Evolutionary conservation across 768 basidiomycete species (phyloP).

Genomic region (Candolleomyces aberdarensis): DNA sequence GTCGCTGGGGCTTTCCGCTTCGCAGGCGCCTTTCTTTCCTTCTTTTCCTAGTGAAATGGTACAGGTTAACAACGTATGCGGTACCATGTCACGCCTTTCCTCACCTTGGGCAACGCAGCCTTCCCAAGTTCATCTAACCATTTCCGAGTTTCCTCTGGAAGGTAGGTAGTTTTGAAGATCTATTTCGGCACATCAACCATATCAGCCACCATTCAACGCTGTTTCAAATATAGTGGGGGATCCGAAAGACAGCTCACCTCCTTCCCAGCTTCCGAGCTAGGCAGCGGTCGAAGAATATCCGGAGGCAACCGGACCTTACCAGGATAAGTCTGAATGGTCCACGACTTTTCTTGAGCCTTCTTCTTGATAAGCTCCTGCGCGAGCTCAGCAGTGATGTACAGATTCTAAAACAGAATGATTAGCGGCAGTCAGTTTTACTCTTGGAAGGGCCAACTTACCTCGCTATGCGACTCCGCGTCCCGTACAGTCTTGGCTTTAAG

Average conservation of each 20-base stretch:
- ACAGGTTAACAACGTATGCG: constrained; percentile 10
- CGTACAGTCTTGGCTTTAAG: constrained; percentile 83
- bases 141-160: constrained; percentile 54
- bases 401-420: constrained; percentile 50
- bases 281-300: constrained; percentile 77
- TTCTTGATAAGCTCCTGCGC: constrained; percentile 83
- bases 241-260: no score
- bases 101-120: constrained; percentile 20
- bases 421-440: not conserved
- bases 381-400: constrained; percentile 85
- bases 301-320: constrained; percentile 75
- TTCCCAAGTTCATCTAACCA: constrained; percentile 56
- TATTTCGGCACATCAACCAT: constrained; percentile 26
- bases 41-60: constrained; percentile 36
- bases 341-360: constrained; percentile 60
- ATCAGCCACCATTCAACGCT: not conserved
- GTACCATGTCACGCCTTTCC: constrained; percentile 26
- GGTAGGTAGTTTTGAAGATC: constrained; percentile 67
- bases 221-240: no score
- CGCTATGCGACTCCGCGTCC: constrained; percentile 72
- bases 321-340: constrained; percentile 78
- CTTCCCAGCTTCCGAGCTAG: constrained; percentile 60
- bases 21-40: constrained; percentile 46
- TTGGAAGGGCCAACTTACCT: constrained; percentile 42
- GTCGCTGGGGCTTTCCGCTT: constrained; percentile 51